phyloP scores from a whole-genome alignment of 805 yeast genomes.

The Wickerhamiella kazuoi region DNA sequence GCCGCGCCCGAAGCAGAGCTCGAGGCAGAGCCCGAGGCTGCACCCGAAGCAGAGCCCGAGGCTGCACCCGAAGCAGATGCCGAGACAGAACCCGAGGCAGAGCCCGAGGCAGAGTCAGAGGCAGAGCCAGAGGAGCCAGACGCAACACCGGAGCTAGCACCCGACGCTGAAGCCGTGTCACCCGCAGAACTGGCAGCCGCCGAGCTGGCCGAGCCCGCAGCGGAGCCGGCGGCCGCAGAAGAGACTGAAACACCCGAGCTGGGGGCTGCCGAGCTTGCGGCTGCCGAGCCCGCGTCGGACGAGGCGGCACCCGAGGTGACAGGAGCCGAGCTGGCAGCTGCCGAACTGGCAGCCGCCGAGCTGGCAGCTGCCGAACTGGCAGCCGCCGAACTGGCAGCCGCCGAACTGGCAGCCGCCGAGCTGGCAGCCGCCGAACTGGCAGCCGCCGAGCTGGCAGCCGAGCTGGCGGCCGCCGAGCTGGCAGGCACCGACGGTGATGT shows the following conservation, averaged over 20 bases:
- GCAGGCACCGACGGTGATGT: too few relatives aligned
- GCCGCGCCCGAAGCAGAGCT: too few relatives aligned
- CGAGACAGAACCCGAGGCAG: too few relatives aligned
- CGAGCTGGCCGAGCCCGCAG: not conserved
- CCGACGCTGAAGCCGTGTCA: not conserved
- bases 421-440: too few relatives aligned
- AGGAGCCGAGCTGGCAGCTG: not conserved
- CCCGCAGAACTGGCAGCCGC: not conserved
- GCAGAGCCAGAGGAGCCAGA: conserved; percentile 1
- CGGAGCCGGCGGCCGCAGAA: not conserved
- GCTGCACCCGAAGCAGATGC: too few relatives aligned
- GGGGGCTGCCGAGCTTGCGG: not conserved
- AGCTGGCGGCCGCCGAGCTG: too few relatives aligned
- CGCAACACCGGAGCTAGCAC: conserved; percentile 1
- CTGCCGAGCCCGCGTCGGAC: not conserved
- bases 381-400: conserved; percentile 1
- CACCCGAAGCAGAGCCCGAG: too few relatives aligned
- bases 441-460: too few relatives aligned
- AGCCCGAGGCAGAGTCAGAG: too few relatives aligned
- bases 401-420: not conserved
- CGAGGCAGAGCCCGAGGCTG: too few relatives aligned
- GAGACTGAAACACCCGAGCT: not conserved
- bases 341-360: not conserved
- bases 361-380: conserved; percentile 2
- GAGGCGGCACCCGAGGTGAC: not conserved